Percentiles rank a stretch among this genome's conserved stretches.
Evolutionary conservation across 768 basidiomycete genomes (phyloP).

Genomic region (Tricholomella constricta): DNA sequence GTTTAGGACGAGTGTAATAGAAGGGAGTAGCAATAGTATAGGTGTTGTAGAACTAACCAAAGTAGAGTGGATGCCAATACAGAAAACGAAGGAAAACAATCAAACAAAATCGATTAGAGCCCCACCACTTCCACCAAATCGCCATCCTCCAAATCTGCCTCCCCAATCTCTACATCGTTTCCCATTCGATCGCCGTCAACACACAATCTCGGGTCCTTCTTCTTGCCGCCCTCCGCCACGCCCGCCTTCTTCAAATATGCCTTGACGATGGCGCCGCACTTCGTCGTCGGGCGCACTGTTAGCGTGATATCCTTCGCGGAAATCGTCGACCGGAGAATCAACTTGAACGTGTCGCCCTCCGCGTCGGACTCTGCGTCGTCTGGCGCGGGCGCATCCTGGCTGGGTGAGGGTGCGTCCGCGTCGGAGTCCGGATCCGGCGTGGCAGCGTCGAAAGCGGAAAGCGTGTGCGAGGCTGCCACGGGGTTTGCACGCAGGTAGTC

Average conservation of each 20-base stretch:
- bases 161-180: conserved; percentile 60
- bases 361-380: conserved; percentile 41
- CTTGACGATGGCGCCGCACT: conserved; percentile 72
- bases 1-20: not conserved
- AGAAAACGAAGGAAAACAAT: too few relatives aligned
- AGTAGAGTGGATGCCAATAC: not conserved
- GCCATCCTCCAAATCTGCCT: conserved; percentile 75
- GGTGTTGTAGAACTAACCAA: too few relatives aligned
- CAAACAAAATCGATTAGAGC: conserved; percentile 33
- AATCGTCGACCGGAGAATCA: conserved; percentile 60
- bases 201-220: conserved; percentile 50
- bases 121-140: conserved; percentile 78
- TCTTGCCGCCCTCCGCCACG: conserved; percentile 38
- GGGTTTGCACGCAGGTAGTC: conserved; percentile 56
- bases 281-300: conserved; percentile 73
- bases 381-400: conserved; percentile 23
- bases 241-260: conserved; percentile 74
- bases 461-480: conserved; percentile 4
- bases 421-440: conserved; percentile 15
- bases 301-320: conserved; percentile 59
- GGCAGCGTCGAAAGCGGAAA: conserved; percentile 2
- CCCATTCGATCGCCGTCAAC: conserved; percentile 75
- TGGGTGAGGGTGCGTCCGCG: conserved; percentile 17
- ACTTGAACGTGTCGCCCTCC: conserved; percentile 61
- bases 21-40: not conserved